Percentiles rank a stretch among this genome's conserved stretches.
phyloP scores from a whole-genome alignment of 164 flowering plant species.

The Piper betle region DNA sequence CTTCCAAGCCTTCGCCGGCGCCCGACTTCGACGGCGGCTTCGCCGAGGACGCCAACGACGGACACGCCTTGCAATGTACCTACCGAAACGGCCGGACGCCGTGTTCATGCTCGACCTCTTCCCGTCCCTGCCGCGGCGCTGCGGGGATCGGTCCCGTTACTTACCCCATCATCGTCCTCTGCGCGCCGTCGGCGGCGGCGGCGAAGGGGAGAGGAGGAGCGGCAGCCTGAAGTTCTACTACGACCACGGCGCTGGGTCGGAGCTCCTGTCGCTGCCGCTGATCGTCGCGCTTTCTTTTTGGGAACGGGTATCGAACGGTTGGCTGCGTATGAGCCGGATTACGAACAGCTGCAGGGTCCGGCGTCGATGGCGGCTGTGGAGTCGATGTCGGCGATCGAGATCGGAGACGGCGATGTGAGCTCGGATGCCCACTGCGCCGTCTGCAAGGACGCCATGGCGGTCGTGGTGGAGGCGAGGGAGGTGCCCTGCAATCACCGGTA shows the following conservation, averaged over 20 bases:
- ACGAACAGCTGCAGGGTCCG: slow-evolving; percentile 35
- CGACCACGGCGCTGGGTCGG: slow-evolving; percentile 70
- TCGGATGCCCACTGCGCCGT: slow-evolving; percentile 56
- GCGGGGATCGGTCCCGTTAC: slow-evolving; percentile 44
- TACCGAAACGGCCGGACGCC: slow-evolving; percentile 17
- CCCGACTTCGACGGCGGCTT: slow-evolving; percentile 24
- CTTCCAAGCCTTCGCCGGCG: too few relatives aligned
- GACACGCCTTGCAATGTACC: slow-evolving; percentile 13
- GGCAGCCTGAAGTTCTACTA: slow-evolving; percentile 49
- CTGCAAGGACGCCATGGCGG: slow-evolving; percentile 48
- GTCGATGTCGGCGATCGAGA: slow-evolving; percentile 53
- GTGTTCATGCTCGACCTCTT: slow-evolving; percentile 31
- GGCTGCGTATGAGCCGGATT: slow-evolving; percentile 42
- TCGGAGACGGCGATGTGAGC: slow-evolving; percentile 19
- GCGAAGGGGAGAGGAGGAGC: slow-evolving; percentile 15
- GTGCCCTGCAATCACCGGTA: slow-evolving; percentile 83
- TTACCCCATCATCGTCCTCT: slow-evolving; percentile 68
- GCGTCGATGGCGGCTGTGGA: slow-evolving; percentile 65
- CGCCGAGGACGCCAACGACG: slow-evolving; percentile 34
- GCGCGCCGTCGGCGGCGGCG: slow-evolving; percentile 28
- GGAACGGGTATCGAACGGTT: slow-evolving; percentile 68
- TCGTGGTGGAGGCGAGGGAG: slow-evolving; percentile 50
- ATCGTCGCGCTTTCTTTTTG: slow-evolving; percentile 53
- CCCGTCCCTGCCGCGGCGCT: slow-evolving; percentile 9
- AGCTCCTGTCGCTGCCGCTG: slow-evolving; percentile 59